Evolutionary conservation across 2,329 filamentous ascomycete genomes (phyloP), one percentile per base, ranked within the genome.

Genomic region (Daldinia sp.): DNA sequence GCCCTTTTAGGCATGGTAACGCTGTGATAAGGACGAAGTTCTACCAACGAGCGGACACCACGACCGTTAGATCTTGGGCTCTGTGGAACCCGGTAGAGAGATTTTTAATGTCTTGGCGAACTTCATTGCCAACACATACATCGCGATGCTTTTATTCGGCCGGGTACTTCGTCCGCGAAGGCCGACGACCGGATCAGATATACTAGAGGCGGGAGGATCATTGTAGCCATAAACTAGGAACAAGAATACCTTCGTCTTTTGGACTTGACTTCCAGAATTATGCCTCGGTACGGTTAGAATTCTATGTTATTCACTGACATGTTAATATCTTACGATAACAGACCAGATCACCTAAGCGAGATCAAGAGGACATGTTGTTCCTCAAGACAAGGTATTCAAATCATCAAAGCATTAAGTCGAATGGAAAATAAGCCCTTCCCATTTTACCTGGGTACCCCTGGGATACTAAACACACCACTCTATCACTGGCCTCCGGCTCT

Each of bases 11-110:
- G 69, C 13, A 65, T 63, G 58, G 64, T 42, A 46, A 39, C 37
- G 44, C 30, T 58, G 48, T 39, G 53, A 57, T 33, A 35, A 26
- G 39, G 30, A 37, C 35, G 39, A 26, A 41, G 7, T 50, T 60
- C 65, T 65, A 50, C 68, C 68, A 68, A 70, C 61, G 59, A 65
- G 58, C 58, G 41, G 44, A 54, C 50, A 68, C 65, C 55, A 68
- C 50, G 41, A 54, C 59, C 28, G 50, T 44, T 50, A 59, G 58
- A 55, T 50, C 20, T 56, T 62, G 50, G 62, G 60, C 39, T 59
- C 44, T 35, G 65, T 60, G 62, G 65, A 56, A 63, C 65, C 30
- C 10, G 59, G 60, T 23, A 58, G 35, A 56, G 53, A 71, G 68
- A 66, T 61, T 61, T 61, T 63, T 50, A 55, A 62, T 60, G 46